phyloP scores from a whole-genome alignment of 129 eudicot species.

The Arctium minus region DNA sequence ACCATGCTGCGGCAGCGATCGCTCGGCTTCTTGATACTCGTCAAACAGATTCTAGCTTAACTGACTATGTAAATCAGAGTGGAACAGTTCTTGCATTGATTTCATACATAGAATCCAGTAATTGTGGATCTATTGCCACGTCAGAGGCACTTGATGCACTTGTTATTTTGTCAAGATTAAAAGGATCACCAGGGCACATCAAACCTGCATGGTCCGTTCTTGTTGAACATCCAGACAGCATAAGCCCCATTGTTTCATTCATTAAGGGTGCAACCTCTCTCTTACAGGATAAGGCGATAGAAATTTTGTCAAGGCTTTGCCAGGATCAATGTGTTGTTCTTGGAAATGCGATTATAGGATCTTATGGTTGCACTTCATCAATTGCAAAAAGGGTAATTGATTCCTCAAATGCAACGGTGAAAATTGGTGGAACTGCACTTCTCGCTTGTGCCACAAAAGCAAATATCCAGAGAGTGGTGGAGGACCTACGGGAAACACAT shows the following conservation, averaged over 20 bases:
- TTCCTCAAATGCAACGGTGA: slow-evolving; percentile 56
- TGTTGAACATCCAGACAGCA: slow-evolving; percentile 70
- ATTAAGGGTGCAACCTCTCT: slow-evolving; percentile 63
- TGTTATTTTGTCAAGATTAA: slow-evolving; percentile 63
- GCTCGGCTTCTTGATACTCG: slow-evolving; percentile 78
- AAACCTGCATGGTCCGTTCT: slow-evolving; percentile 88
- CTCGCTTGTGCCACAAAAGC: slow-evolving; percentile 82
- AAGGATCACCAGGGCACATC: slow-evolving; percentile 46
- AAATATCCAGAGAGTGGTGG: slow-evolving; percentile 68
- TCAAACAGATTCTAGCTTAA: slow-evolving; percentile 49
- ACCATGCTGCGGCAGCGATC: slow-evolving; percentile 92
- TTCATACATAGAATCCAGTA: slow-evolving; percentile 67
- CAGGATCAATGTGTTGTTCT: slow-evolving; percentile 64
- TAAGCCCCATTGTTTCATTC: slow-evolving; percentile 76
- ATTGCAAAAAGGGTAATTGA: slow-evolving; percentile 77
- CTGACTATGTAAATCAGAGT: slow-evolving; percentile 64
- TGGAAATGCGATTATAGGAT: slow-evolving; percentile 57
- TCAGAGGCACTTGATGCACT: slow-evolving; percentile 93
- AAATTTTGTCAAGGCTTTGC: slow-evolving; percentile 77
- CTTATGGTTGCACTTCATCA: slow-evolving; percentile 63
- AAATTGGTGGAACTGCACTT: slow-evolving; percentile 94
- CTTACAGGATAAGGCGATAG: slow-evolving; percentile 87
- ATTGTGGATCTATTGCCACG: slow-evolving; percentile 47
- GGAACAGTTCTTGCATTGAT: slow-evolving; percentile 91
- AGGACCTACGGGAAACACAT: slow-evolving; percentile 62